Percentiles rank a stretch among this genome's conserved stretches.
Evolutionary conservation across 768 basidiomycete genomes (phyloP).

Genomic region (Tylopilus sp.): DNA sequence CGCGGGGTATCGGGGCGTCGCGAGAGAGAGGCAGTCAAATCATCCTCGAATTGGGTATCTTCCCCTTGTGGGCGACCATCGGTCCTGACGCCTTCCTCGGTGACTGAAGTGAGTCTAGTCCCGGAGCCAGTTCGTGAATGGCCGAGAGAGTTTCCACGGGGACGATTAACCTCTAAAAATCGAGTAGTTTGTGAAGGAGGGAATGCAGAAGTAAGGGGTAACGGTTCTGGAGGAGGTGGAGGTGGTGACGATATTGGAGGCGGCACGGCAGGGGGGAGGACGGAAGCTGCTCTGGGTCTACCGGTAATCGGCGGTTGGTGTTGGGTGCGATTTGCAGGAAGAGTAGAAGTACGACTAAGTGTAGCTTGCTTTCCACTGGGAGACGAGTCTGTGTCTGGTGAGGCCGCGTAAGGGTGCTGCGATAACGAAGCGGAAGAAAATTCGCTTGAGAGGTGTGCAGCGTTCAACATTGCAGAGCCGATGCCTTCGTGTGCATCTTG

Average conservation of each 20-base stretch:
- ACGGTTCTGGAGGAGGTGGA: slow-evolving; percentile 47
- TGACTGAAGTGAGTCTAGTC: slow-evolving; percentile 54
- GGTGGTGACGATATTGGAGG: slow-evolving; percentile 62
- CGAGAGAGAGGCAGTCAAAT: slow-evolving; percentile 29
- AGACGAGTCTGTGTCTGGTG: slow-evolving; percentile 37
- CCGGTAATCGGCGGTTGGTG: slow-evolving; percentile 24
- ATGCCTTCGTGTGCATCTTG: slow-evolving; percentile 41
- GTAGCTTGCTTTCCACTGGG: slow-evolving; percentile 18
- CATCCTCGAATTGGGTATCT: slow-evolving; percentile 28
- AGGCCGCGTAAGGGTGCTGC: slow-evolving; percentile 52
- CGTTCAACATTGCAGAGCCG: slow-evolving; percentile 43
- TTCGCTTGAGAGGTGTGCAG: slow-evolving; percentile 29
- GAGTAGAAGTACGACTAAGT: slow-evolving; percentile 36
- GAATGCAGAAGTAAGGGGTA: slow-evolving; percentile 26
- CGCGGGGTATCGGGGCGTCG: slow-evolving; percentile 42
- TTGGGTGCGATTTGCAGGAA: slow-evolving; percentile 30
- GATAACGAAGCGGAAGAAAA: slow-evolving; percentile 22
- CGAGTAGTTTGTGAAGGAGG: slow-evolving; percentile 30
- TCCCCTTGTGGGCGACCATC: slow-evolving; percentile 34
- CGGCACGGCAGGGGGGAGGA: slow-evolving; percentile 62
- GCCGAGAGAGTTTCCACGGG: slow-evolving; percentile 47
- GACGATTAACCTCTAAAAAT: slow-evolving; percentile 37
- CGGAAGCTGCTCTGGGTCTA: slow-evolving; percentile 54
- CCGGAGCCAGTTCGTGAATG: slow-evolving; percentile 57
- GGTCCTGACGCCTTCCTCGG: slow-evolving; percentile 51